A percentile compares a stretch with the other conserved stretches of the same genome.
Evolutionary conservation across 495 filamentous ascomycete genomes (phyloP).

Genomic region (Lepidopterella palustris): DNA sequence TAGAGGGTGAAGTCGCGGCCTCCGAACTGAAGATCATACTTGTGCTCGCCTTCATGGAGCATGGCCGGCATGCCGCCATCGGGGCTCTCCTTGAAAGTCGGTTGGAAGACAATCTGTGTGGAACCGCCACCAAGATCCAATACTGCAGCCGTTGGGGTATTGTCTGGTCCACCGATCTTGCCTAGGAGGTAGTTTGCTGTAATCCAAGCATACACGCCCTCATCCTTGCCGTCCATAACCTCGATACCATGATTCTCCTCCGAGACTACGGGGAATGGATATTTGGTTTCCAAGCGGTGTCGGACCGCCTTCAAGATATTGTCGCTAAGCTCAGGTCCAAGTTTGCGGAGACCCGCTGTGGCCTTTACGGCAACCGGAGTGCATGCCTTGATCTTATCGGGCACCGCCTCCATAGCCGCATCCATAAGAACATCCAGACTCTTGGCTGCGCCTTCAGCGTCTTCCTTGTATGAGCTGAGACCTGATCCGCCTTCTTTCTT

Average conservation of each 20-base stretch:
- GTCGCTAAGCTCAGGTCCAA: conserved; percentile 73
- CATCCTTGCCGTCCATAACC: conserved; percentile 93
- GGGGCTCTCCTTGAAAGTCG: conserved; percentile 69
- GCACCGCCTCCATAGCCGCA: conserved; percentile 73
- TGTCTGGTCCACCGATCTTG: conserved; percentile 89
- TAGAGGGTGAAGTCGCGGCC: conserved; percentile 90
- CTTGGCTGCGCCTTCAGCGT: conserved; percentile 80
- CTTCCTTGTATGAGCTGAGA: conserved; percentile 74
- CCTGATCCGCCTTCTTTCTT: conserved; percentile 73
- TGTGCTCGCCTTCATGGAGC: conserved; percentile 86
- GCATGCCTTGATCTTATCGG: conserved; percentile 79
- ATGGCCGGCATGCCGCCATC: conserved; percentile 81
- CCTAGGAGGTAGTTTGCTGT: conserved; percentile 96
- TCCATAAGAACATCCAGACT: conserved; percentile 84
- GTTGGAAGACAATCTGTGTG: conserved; percentile 97
- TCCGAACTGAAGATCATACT: conserved; percentile 86
- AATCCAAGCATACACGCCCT: conserved; percentile 99
- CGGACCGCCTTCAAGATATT: conserved; percentile 84
- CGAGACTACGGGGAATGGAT: conserved; percentile 90
- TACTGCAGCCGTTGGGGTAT: conserved; percentile 83
- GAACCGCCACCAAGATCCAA: conserved; percentile 96
- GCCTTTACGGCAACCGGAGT: conserved; percentile 93
- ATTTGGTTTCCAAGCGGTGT: conserved; percentile 72
- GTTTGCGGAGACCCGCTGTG: conserved; percentile 81
- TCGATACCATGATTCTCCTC: conserved; percentile 76